These are phyloP conservation scores for Globisporangium apiculatum DNA, from an alignment of 352 stramenopile species.

Conservation along the genomic window DNA sequence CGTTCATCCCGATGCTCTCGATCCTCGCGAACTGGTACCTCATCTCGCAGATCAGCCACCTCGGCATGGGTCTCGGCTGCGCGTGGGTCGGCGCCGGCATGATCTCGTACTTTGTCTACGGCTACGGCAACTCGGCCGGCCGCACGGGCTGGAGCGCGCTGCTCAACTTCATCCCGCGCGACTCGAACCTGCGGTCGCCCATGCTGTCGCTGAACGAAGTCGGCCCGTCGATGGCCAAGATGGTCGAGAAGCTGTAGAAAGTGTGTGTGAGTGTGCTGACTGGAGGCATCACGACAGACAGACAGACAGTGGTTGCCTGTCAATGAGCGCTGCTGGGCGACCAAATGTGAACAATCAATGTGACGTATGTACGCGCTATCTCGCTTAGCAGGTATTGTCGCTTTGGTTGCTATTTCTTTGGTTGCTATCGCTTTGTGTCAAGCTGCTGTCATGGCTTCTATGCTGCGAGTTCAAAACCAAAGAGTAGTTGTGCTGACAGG, in stretches of 20 bases:
- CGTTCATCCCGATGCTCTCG: constrained; percentile 46
- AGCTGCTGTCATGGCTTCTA: too few relatives aligned
- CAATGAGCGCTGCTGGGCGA: too few relatives aligned
- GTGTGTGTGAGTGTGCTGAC: neutral
- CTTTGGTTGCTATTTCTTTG: too few relatives aligned
- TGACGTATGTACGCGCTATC: too few relatives aligned
- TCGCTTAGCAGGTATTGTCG: too few relatives aligned
- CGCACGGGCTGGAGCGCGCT: constrained; percentile 54
- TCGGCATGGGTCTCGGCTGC: constrained; percentile 40
- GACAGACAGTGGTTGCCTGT: too few relatives aligned
- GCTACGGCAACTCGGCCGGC: constrained; percentile 56
- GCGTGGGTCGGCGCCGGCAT: constrained; percentile 51
- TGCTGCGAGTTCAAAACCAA: too few relatives aligned
- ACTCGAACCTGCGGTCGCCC: constrained; percentile 36
- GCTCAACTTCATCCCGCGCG: constrained; percentile 36
- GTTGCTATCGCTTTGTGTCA: too few relatives aligned
- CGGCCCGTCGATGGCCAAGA: constrained; percentile 17
- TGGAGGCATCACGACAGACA: too few relatives aligned
- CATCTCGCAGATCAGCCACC: constrained; percentile 45
- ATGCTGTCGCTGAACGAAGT: constrained; percentile 55
- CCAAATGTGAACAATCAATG: too few relatives aligned
- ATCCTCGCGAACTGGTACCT: constrained; percentile 71
- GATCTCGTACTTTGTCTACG: constrained; percentile 74
- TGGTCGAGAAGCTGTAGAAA: constrained; percentile 23
- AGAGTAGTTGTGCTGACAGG: too few relatives aligned